Evolutionary conservation across 2,329 filamentous ascomycete species (phyloP).

Genomic region (Paecilomyces formosus): DNA sequence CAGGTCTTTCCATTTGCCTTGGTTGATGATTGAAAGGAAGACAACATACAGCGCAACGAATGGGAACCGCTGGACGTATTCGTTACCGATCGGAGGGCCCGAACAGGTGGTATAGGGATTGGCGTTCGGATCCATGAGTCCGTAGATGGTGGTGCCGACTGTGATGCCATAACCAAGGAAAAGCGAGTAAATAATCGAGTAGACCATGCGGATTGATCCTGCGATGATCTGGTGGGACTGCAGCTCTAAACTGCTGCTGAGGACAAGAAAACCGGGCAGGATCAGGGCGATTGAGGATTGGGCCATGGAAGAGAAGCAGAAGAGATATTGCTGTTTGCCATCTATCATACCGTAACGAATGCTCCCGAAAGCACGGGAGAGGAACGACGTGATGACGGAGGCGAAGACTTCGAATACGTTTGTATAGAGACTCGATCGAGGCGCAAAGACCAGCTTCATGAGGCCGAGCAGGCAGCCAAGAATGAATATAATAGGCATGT

Average conservation of each 20-base stretch:
- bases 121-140: constrained; percentile 50
- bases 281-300: constrained; percentile 72
- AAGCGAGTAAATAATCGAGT: constrained; percentile 65
- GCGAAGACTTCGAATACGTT: constrained; percentile 61
- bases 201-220: constrained; percentile 66
- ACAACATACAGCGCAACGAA: constrained; percentile 68
- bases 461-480: constrained; percentile 67
- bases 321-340: constrained; percentile 35
- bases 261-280: constrained; percentile 60
- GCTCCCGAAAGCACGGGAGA: constrained; percentile 62
- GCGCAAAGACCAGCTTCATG: constrained; percentile 67
- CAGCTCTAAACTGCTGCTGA: constrained; percentile 56
- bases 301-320: constrained; percentile 65
- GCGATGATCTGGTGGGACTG: constrained; percentile 63
- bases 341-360: constrained; percentile 41
- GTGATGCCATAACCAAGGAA: constrained; percentile 68
- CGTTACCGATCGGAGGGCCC: constrained; percentile 41
- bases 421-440: constrained; percentile 60
- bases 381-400: constrained; percentile 59
- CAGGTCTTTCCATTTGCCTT: constrained; percentile 70
- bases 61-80: constrained; percentile 51
- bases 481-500: constrained; percentile 68
- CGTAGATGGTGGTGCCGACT: constrained; percentile 57
- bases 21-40: constrained; percentile 70
- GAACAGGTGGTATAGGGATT: constrained; percentile 42